Base-by-base conservation (phyloP, 495 filamentous ascomycete genomes). In the Pseudomonodictys pantanalensis region DNA sequence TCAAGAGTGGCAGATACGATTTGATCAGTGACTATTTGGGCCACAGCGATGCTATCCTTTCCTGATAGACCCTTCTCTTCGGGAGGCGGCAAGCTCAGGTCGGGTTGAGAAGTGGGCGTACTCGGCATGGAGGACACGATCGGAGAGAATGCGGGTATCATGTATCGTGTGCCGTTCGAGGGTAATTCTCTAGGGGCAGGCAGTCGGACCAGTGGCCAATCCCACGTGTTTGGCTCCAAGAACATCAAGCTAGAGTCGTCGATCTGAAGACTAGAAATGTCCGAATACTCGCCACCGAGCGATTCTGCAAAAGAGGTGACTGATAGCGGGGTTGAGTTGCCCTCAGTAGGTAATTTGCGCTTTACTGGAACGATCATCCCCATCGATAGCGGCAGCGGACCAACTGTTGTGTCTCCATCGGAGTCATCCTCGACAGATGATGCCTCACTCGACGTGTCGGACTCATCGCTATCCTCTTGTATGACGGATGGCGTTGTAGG, bases 21-120 rank as follows among this genome's bases (percentile, higher is more conserved):
- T 58, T 86, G 83, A 55, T 83, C 81, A 1, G 81, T 81, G n/a
- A 86, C 69, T 25, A 84, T 78, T 63, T 86, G 83, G 5, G 81
- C 83, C 26, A 81, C 72, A 17, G 77, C 78, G 46, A 86, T 80
- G 41, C 77, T 74, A 39, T 84, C 80, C 25, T 61, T 67, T n/a
- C 24, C 53, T 28, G 49, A 64, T 20, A 68, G 46, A 0, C 50
- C 41, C 35, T 56, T 67, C 28, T 67, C 64, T 12, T 63, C 59
- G 3, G 35, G 22, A 10, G 29, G 24, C 9, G 61, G 58, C 1
- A 46, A 18, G n/a, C 46, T 10, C 17, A 45, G 12, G 24, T 61
- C 63, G 9, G 54, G 35, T 38, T 20, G 75, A 65, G 39, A 74
- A 67, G 11, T 61, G 10, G 59, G 64, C 10, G 59, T 79, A 76